These are phyloP conservation scores for Trichoderma gamsii DNA, from an alignment of 495 filamentous ascomycete genomes.

Conservation along the genomic window DNA sequence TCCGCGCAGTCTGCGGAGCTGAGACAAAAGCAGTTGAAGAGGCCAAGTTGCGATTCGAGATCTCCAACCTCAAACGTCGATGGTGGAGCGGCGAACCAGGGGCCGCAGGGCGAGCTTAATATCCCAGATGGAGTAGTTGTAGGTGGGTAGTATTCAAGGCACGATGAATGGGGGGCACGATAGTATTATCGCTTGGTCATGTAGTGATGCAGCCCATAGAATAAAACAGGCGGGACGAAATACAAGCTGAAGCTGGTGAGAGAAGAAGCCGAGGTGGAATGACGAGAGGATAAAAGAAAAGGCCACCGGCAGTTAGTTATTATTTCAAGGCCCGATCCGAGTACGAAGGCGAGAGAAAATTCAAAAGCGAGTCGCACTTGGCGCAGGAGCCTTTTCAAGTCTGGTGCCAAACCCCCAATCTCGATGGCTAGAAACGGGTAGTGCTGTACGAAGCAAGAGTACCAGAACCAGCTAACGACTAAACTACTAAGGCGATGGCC, in stretches of 20 bases:
- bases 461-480: too few relatives aligned
- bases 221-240: not conserved
- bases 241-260: not conserved
- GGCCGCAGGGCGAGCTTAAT: not conserved
- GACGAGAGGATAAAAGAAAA: not conserved
- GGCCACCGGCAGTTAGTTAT: not conserved
- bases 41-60: too few relatives aligned
- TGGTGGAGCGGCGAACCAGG: not conserved
- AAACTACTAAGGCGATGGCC: too few relatives aligned
- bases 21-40: too few relatives aligned
- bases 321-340: not conserved
- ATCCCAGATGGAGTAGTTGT: not conserved
- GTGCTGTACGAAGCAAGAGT: not conserved
- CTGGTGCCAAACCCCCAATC: not conserved
- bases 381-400: not conserved
- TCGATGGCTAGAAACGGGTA: not conserved
- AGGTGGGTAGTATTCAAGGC: not conserved
- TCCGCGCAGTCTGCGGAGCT: too few relatives aligned
- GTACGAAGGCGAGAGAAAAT: not conserved
- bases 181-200: not conserved
- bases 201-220: not conserved
- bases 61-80: too few relatives aligned
- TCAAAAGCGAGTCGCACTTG: not conserved
- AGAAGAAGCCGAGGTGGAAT: not conserved
- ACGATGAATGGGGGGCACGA: not conserved